Evolutionary conservation across 2,329 filamentous ascomycete genomes (phyloP).

Genomic region (Phialophora verrucosa): DNA sequence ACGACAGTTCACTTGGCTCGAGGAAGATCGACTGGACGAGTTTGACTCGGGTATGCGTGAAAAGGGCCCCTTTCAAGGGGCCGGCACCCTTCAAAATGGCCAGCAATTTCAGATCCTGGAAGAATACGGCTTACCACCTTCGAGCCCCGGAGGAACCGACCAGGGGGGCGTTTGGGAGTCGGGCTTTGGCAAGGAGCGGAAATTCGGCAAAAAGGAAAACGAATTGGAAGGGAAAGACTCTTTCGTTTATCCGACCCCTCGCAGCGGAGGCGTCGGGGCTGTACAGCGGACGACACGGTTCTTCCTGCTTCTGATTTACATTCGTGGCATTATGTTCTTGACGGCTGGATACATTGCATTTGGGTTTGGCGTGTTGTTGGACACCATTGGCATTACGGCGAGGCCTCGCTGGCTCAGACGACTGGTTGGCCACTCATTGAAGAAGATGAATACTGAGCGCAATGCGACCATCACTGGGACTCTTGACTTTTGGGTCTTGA

Average conservation of each 20-base stretch:
- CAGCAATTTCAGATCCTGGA: constrained; percentile 41
- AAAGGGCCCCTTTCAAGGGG: constrained; percentile 23
- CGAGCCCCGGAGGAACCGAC: constrained; percentile 44
- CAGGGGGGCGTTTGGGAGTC: constrained; percentile 49
- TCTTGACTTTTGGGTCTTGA: constrained; percentile 61
- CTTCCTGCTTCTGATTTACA: constrained; percentile 74
- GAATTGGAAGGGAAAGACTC: constrained; percentile 37
- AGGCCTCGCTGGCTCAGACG: constrained; percentile 67
- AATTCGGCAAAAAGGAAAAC: constrained; percentile 48
- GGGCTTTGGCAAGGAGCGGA: constrained; percentile 54
- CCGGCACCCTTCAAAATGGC: constrained; percentile 20
- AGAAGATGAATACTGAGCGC: constrained; percentile 36
- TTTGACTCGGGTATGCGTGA: constrained; percentile 61
- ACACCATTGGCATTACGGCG: constrained; percentile 64
- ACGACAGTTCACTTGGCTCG: constrained; percentile 83
- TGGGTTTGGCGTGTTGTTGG: constrained; percentile 60
- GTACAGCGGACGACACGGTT: constrained; percentile 78
- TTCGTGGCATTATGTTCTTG: constrained; percentile 74
- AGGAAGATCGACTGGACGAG: constrained; percentile 82
- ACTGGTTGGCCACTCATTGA: constrained; percentile 42
- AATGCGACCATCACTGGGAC: constrained; percentile 38
- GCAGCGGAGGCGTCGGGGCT: constrained; percentile 72
- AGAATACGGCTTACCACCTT: constrained; percentile 41
- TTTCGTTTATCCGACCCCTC: constrained; percentile 46
- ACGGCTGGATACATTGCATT: constrained; percentile 64